Percentiles rank a stretch among this genome's conserved stretches.
phyloP scores from a whole-genome alignment of 2,329 filamentous ascomycete species.

The Beauveria pseudobassiana region DNA sequence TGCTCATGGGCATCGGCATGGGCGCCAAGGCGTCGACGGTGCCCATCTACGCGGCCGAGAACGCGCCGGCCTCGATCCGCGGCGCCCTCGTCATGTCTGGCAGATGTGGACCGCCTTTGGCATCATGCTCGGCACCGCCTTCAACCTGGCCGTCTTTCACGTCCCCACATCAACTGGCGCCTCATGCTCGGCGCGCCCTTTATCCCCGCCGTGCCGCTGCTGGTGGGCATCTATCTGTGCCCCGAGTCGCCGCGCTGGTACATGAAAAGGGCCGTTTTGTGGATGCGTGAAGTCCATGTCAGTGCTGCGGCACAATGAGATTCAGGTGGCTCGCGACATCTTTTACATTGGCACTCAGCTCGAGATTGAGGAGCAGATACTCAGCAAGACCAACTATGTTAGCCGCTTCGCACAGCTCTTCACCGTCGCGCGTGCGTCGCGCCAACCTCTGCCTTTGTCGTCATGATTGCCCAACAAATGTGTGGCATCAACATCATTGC shows the following conservation, averaged over 20 bases:
- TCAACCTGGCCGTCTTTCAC: slow-evolving; percentile 10
- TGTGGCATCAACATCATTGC: slow-evolving; percentile 67
- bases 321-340: slow-evolving; percentile 55
- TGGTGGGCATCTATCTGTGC: slow-evolving; percentile 56
- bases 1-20: slow-evolving; percentile 71
- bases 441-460: slow-evolving; percentile 70
- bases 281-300: slow-evolving; percentile 51
- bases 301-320: slow-evolving; percentile 42
- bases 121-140: slow-evolving; percentile 47
- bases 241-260: slow-evolving; percentile 60
- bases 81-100: slow-evolving; percentile 79
- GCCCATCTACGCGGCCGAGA: slow-evolving; percentile 71
- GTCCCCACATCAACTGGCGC: slow-evolving; percentile 52
- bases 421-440: slow-evolving; percentile 61
- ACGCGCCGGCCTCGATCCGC: slow-evolving; percentile 59
- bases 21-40: slow-evolving; percentile 68
- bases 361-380: slow-evolving; percentile 47
- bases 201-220: slow-evolving; percentile 48
- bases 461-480: slow-evolving; percentile 75
- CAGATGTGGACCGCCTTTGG: slow-evolving; percentile 60
- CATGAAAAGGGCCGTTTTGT: slow-evolving; percentile 58
- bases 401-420: slow-evolving; percentile 59
- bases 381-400: slow-evolving; percentile 46
- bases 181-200: slow-evolving; percentile 59
- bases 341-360: slow-evolving; percentile 61